phyloP scores from a whole-genome alignment of 768 basidiomycete species.

The Tulasnella sp. region DNA sequence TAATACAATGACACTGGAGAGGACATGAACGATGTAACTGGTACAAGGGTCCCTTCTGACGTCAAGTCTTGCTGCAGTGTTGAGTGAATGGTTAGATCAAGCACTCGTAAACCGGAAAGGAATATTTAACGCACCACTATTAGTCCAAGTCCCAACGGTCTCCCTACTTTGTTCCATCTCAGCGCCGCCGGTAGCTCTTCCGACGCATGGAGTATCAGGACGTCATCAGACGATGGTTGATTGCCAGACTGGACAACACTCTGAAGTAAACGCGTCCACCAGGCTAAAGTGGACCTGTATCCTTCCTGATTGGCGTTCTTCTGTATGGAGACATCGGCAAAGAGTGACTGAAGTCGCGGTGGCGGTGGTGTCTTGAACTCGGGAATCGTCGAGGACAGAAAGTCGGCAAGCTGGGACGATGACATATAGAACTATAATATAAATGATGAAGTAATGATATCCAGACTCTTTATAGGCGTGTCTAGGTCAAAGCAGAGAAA shows the following conservation, averaged over 20 bases:
- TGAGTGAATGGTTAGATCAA: slow-evolving; percentile 23
- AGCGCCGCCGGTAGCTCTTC: slow-evolving; percentile 44
- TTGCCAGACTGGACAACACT: slow-evolving; percentile 45
- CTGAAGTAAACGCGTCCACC: slow-evolving; percentile 71
- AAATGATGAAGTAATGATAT: no score
- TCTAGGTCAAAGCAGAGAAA: no score
- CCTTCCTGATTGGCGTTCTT: slow-evolving; percentile 74
- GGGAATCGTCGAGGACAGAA: slow-evolving; percentile 13
- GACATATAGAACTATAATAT: no score
- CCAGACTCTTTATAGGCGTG: no score
- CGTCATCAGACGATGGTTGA: slow-evolving; percentile 33
- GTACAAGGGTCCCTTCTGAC: slow-evolving; percentile 33
- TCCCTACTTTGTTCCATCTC: slow-evolving; percentile 55
- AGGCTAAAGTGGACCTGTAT: slow-evolving; percentile 66
- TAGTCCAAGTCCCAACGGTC: slow-evolving; percentile 55
- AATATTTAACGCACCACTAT: slow-evolving; percentile 49
- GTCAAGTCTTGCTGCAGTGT: slow-evolving; percentile 56
- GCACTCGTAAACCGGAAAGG: not conserved
- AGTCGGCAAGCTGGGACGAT: not conserved
- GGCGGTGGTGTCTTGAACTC: slow-evolving; percentile 21
- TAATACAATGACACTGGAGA: slow-evolving; percentile 52
- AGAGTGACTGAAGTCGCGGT: slow-evolving; percentile 40
- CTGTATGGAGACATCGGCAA: slow-evolving; percentile 77
- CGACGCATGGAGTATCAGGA: slow-evolving; percentile 47
- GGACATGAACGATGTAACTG: slow-evolving; percentile 41